Evolutionary conservation across 2,329 filamentous ascomycete genomes (phyloP), one percentile per base, ranked within the genome.

Genomic region (Cordyceps pruinosa): DNA sequence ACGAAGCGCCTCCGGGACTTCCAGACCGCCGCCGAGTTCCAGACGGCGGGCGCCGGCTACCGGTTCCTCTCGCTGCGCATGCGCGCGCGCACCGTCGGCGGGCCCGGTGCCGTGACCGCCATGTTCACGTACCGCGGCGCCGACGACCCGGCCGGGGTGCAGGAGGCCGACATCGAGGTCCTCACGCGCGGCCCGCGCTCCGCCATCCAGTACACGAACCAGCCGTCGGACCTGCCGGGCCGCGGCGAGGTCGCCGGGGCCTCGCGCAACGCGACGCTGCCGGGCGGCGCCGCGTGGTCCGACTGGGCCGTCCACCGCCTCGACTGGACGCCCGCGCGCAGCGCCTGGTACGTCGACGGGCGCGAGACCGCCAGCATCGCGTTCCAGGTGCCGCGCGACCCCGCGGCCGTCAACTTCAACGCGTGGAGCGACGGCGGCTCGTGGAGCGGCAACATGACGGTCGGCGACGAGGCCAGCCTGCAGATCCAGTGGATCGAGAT

Each of bases 401-500:
- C 76, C 5, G 77, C 76, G 35, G 74, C 75, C 54, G 66, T 86
- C 49, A 75, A 82, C 30, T 70, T 86, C 63, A 86, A 85, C 63
- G 75, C 81, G 48, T 86, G 83, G 82, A 79, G 80, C 57, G 77
- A 85, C 60, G 82, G 82, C 21, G 81, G 82, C 5, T 69, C 70
- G 48, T 86, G 82, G 82, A 78, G 77, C 45, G 82, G 82, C 12
- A 78, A 81, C 53, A 85, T 86, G 83, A 75, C 5, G 65, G 25
- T 74, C 5, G 71, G 73, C 4, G 72, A 70, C 12, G 72, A 73
- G 45, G 82, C 82, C 0, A 77, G 75, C 60, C 71, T 86, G 63
- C 79, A 86, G 64, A 75, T 86, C 19, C 78, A 83, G 70, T 86
- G 82, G 82, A 77, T 85, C 45, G 81, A 86, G 64, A 74, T 86